Conservation (phyloP, 2,329 filamentous ascomycete genomes). For the Fusarium dimerum region DNA sequence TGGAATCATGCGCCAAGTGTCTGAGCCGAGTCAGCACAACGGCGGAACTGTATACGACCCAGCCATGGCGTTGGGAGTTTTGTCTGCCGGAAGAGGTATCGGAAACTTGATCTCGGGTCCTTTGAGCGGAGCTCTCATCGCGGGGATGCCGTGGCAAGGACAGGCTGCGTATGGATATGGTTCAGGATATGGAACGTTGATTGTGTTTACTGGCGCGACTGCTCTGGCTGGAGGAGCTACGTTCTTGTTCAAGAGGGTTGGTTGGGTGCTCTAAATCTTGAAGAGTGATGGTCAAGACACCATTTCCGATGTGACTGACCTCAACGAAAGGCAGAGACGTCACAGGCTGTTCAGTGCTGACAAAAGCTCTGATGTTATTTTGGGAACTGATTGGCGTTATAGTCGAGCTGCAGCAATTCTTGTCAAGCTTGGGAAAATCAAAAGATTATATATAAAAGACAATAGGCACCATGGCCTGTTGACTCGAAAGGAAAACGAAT, state of each 20-base stretch:
- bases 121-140: slow-evolving; percentile 54
- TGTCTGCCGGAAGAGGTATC: slow-evolving; percentile 60
- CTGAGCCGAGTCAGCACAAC: slow-evolving; percentile 2
- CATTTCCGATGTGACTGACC: neutral
- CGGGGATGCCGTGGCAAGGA: slow-evolving; percentile 44
- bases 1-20: slow-evolving; percentile 50
- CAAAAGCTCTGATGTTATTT: no score
- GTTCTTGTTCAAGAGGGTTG: slow-evolving; percentile 33
- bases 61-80: slow-evolving; percentile 58
- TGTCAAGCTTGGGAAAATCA: no score
- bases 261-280: slow-evolving; percentile 29
- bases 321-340: no score
- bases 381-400: no score
- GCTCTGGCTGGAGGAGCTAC: slow-evolving; percentile 32
- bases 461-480: no score
- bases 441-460: no score
- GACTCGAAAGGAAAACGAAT: no score
- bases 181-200: slow-evolving; percentile 36
- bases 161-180: slow-evolving; percentile 34
- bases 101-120: slow-evolving; percentile 61
- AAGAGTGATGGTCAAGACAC: neutral
- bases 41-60: slow-evolving; percentile 39
- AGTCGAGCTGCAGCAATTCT: no score
- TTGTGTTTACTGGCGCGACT: slow-evolving; percentile 36
- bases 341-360: no score